A percentile compares a stretch with the other conserved stretches of the same genome.
Evolutionary conservation across 805 yeast genomes (phyloP).

Genomic region (Kazachstania viticola): DNA sequence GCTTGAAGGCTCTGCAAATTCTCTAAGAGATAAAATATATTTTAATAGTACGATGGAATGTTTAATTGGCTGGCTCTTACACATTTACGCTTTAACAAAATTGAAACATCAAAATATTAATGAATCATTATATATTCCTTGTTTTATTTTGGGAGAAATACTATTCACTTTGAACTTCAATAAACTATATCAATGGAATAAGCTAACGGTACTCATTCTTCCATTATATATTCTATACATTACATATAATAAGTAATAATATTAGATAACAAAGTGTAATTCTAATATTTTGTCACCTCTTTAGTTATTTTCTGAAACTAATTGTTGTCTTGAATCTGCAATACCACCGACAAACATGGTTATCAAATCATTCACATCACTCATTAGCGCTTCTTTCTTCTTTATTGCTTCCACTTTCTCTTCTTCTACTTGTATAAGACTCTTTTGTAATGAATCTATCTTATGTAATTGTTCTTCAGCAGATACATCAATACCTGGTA

Average conservation of each 20-base stretch:
- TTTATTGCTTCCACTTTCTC: constrained; percentile 44
- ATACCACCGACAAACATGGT: constrained; percentile 32
- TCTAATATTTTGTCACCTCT: background rate
- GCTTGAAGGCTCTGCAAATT: background rate
- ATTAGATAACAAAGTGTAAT: too few species aligned
- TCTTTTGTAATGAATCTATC: constrained; percentile 50
- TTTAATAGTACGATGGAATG: constrained; percentile 13
- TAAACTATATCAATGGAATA: constrained; percentile 7
- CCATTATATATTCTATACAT: background rate
- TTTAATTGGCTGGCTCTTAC: constrained; percentile 21
- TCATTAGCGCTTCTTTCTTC: constrained; percentile 52
- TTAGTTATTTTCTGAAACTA: too few species aligned
- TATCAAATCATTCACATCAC: constrained; percentile 57
- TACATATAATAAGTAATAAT: background rate
- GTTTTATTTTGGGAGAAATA: constrained; percentile 12
- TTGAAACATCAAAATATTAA: constrained; percentile 11
- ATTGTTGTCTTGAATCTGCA: constrained; percentile 23
- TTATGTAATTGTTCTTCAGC: constrained; percentile 58
- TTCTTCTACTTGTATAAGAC: constrained; percentile 48
- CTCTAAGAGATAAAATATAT: background rate
- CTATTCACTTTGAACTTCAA: constrained; percentile 8
- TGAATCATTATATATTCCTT: constrained; percentile 14
- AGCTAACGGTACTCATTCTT: constrained; percentile 1
- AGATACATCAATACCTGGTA: constrained; percentile 88
- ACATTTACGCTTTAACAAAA: constrained; percentile 14